phyloP scores from a whole-genome alignment of 208 protist genomes.

The Leishmania major region DNA sequence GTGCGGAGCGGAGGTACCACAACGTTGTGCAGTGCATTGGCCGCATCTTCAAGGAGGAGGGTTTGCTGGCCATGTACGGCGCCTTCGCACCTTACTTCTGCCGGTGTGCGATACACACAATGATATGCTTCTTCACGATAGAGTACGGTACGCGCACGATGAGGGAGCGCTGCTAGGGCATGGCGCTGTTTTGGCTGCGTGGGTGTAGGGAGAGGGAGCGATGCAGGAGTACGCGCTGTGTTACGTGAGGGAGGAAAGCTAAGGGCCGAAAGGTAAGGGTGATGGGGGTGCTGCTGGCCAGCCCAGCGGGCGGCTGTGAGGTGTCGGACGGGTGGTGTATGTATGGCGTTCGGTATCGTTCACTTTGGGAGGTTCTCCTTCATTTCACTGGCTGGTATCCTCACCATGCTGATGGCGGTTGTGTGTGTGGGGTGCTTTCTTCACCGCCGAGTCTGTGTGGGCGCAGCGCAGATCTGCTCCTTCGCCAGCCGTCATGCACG shows the following conservation, averaged over 20 bases:
- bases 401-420: no score
- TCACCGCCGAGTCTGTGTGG: no score
- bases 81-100: constrained; percentile 90
- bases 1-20: constrained; percentile 64
- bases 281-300: no score
- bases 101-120: constrained; percentile 87
- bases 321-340: no score
- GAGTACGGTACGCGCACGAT: constrained; percentile 69
- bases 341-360: no score
- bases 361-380: no score
- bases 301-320: no score
- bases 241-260: background rate
- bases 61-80: constrained; percentile 78
- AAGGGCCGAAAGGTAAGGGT: no score
- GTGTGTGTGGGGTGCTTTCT: no score
- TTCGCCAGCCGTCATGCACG: no score
- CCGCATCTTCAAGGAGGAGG: constrained; percentile 77
- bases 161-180: constrained; percentile 17
- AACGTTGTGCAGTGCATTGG: constrained; percentile 82
- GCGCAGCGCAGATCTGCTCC: no score
- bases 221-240: background rate
- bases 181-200: background rate
- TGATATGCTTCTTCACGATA: constrained; percentile 91
- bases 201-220: background rate
- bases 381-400: no score